Conservation (phyloP, 345 rosid genomes). For the Geranium brycei region DNA sequence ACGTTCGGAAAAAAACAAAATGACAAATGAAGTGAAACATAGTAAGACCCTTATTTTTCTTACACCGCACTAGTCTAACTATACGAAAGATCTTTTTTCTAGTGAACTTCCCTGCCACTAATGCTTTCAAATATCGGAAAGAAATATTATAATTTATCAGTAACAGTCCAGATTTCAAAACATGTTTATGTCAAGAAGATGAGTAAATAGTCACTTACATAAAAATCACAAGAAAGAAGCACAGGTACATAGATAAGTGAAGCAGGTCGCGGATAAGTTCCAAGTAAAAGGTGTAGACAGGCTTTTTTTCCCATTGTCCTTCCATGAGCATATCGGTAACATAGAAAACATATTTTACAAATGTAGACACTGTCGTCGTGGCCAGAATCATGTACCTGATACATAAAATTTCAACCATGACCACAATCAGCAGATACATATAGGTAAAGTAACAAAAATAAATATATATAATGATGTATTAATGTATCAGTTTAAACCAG, state of each 20-base stretch:
- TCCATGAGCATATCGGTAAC: conserved; percentile 87
- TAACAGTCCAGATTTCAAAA: too few species aligned
- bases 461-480: too few species aligned
- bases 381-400: conserved; percentile 89
- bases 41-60: too few species aligned
- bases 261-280: conserved; percentile 92
- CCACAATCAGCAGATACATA: too few species aligned
- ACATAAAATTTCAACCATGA: conserved; percentile 2
- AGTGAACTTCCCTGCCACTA: background rate
- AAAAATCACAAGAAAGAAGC: conserved; percentile 94
- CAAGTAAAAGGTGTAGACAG: conserved; percentile 86
- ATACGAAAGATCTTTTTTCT: background rate
- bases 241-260: conserved; percentile 82
- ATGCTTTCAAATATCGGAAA: background rate
- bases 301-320: conserved; percentile 94
- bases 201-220: conserved; percentile 41
- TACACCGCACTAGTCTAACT: too few species aligned
- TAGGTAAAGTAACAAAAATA: too few species aligned
- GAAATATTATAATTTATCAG: too few species aligned
- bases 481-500: too few species aligned
- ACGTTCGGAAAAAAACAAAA: too few species aligned
- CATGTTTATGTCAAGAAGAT: too few species aligned
- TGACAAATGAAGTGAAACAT: too few species aligned
- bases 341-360: conserved; percentile 77
- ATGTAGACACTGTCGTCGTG: conserved; percentile 70